These are phyloP conservation scores for Beta macrorhiza DNA, from an alignment of 179 eudicot genomes.

Conservation along the genomic window DNA sequence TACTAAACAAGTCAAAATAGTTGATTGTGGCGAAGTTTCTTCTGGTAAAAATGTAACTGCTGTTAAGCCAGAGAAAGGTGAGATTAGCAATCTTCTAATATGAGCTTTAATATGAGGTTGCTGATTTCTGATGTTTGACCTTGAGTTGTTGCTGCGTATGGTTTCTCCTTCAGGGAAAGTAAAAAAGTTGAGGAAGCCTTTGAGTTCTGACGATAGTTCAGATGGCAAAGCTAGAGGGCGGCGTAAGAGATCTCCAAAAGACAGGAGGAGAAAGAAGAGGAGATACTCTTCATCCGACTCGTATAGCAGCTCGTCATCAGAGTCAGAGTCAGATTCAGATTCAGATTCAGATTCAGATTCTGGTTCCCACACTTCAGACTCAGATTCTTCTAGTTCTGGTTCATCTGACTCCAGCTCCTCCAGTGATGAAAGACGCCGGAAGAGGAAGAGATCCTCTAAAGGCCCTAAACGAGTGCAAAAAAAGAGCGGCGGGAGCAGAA, in stretches of 20 bases:
- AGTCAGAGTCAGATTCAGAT: slow-evolving; percentile 6
- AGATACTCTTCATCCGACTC: slow-evolving; percentile 87
- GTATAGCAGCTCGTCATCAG: slow-evolving; percentile 58
- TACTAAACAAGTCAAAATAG: slow-evolving; percentile 55
- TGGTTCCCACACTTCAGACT: slow-evolving; percentile 52
- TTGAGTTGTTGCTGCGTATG: not conserved
- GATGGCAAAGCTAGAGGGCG: slow-evolving; percentile 50
- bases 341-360: slow-evolving; percentile 37
- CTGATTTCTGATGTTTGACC: not conserved
- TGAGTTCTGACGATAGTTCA: slow-evolving; percentile 58
- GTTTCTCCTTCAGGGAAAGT: slow-evolving; percentile 44
- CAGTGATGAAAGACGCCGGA: slow-evolving; percentile 65
- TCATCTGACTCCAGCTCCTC: slow-evolving; percentile 68
- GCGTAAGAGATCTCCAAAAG: slow-evolving; percentile 48
- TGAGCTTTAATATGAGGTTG: slow-evolving; percentile 3
- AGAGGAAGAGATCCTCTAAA: slow-evolving; percentile 64
- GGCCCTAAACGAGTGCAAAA: slow-evolving; percentile 43
- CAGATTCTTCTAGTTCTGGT: slow-evolving; percentile 45
- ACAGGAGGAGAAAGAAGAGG: slow-evolving; percentile 66
- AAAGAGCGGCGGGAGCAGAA: slow-evolving; percentile 36
- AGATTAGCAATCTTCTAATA: slow-evolving; percentile 2
- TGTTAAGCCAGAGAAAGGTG: slow-evolving; percentile 64
- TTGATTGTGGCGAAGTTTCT: slow-evolving; percentile 73
- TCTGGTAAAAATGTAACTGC: slow-evolving; percentile 40
- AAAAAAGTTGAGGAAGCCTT: slow-evolving; percentile 49